Base-by-base conservation (phyloP, 768 basidiomycete species). In the Tylopilus sp. region DNA sequence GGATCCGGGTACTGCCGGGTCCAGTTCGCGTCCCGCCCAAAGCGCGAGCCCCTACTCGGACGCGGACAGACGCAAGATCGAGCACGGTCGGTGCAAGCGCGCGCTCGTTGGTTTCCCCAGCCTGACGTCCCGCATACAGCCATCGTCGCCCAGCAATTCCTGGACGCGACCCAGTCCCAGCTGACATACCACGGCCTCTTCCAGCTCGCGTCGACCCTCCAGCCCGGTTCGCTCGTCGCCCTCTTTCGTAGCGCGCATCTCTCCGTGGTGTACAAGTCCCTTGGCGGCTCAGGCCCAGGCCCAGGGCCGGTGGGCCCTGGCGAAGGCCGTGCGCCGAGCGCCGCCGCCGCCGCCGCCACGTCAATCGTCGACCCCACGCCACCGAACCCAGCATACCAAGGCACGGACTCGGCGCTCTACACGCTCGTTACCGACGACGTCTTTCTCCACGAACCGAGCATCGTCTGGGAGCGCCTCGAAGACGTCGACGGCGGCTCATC, bases 211-310 rank as follows among this genome's bases (percentile, higher is more conserved):
- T 67, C 75, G 8, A 60, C 68, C 4, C 63, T 81, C 29, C 50
- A 69, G 14, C 74, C 77, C 0, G 78, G 82, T 3, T 74, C 82
- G 2, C 81, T 94, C 50, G 86, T 87, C n/a, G 92, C 93, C 1
- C 81, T 95, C 55, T 96, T 94, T 77, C 84, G 94, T 48, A 92
- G 84, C 69, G 92, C 91, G 0, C 94, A 96, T 65, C 82, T 97
- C 14, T 86, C 87, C 0, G 93, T 96, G 10, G 75, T 97, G 2
- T 89, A 92, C 75, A 90, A 87, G 54, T 71, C 75, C 54, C 47
- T 45, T 0, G 63, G 64, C 6, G 12, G 45, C 19, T 19, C 36
- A 19, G 24, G 3, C 5, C 22, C 41, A 3, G 25, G 17, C 9
- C 11, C 28, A 13, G 31, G 17, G 2, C 12, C 34, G 4, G 10